These are phyloP conservation scores for Scedosporium minutisporum DNA, from an alignment of 2,329 filamentous ascomycete species.

Conservation along the genomic window DNA sequence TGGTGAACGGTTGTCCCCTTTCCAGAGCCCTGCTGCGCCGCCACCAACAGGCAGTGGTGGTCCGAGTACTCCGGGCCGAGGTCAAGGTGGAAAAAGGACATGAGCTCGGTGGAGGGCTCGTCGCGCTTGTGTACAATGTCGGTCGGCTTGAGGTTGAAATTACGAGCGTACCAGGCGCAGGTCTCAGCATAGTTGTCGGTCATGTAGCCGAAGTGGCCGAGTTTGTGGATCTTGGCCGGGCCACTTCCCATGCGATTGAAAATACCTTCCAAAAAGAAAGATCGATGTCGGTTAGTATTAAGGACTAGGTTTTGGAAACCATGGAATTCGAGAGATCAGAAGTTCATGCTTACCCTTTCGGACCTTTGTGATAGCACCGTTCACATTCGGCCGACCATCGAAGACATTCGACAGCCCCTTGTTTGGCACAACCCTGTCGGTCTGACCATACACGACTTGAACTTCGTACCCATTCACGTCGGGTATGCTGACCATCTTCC, in stretches of 20 bases:
- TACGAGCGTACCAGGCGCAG: constrained; percentile 24
- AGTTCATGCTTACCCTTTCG: constrained; percentile 20
- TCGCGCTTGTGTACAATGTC: constrained; percentile 18
- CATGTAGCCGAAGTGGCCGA: constrained; percentile 29
- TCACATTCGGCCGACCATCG: background rate
- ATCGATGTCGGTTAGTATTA: constrained; percentile 18
- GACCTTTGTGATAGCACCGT: background rate
- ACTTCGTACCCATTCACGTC: background rate
- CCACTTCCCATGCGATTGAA: background rate
- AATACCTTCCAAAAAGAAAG: background rate
- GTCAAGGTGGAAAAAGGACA: constrained; percentile 45
- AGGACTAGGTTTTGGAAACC: constrained; percentile 11
- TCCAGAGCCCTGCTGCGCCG: constrained; percentile 10
- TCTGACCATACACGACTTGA: background rate
- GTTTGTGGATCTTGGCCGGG: constrained; percentile 4
- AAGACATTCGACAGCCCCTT: background rate
- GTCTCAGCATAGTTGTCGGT: constrained; percentile 20
- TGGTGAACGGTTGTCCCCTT: constrained; percentile 13
- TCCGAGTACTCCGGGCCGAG: constrained; percentile 37
- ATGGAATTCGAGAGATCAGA: constrained; percentile 17
- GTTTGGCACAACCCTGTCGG: background rate
- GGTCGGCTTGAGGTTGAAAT: constrained; percentile 30
- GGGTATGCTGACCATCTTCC: background rate
- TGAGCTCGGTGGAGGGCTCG: constrained; percentile 9
- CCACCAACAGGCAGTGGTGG: constrained; percentile 46